Conservation (phyloP, 495 filamentous ascomycete genomes). For the Clavariopsis aquatica region DNA sequence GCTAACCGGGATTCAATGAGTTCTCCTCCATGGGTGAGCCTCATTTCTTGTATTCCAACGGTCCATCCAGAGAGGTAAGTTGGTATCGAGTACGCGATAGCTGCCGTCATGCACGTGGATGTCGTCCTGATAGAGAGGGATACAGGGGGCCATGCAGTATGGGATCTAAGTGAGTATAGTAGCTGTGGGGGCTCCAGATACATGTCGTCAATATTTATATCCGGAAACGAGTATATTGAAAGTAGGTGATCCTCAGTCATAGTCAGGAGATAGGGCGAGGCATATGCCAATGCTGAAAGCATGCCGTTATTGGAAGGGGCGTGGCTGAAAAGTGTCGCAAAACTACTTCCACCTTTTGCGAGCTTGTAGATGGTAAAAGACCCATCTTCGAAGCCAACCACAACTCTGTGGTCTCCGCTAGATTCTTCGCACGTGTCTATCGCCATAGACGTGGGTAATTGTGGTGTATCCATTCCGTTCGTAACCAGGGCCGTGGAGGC, state of each 20-base stretch:
- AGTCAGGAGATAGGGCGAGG: constrained; percentile 74
- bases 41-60: constrained; percentile 84
- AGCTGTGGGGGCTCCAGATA: constrained; percentile 54
- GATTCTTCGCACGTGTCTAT: constrained; percentile 52
- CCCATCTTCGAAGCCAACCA: constrained; percentile 77
- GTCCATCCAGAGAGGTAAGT: constrained; percentile 76
- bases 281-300: constrained; percentile 74
- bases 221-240: constrained; percentile 67
- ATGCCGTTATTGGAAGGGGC: constrained; percentile 58
- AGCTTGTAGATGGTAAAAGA: constrained; percentile 70
- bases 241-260: constrained; percentile 71
- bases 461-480: background rate
- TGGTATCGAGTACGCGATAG: constrained; percentile 80
- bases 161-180: constrained; percentile 78
- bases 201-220: constrained; percentile 16
- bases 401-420: constrained; percentile 52
- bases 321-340: constrained; percentile 58
- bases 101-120: constrained; percentile 63
- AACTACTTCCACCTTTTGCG: constrained; percentile 45
- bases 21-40: constrained; percentile 57
- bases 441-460: constrained; percentile 66
- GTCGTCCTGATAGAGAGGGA: constrained; percentile 73
- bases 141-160: constrained; percentile 75
- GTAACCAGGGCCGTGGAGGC: constrained; percentile 34
- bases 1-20: constrained; percentile 60